Conservation (phyloP, 2,329 filamentous ascomycete species). For the Cladorrhinum sp. region DNA sequence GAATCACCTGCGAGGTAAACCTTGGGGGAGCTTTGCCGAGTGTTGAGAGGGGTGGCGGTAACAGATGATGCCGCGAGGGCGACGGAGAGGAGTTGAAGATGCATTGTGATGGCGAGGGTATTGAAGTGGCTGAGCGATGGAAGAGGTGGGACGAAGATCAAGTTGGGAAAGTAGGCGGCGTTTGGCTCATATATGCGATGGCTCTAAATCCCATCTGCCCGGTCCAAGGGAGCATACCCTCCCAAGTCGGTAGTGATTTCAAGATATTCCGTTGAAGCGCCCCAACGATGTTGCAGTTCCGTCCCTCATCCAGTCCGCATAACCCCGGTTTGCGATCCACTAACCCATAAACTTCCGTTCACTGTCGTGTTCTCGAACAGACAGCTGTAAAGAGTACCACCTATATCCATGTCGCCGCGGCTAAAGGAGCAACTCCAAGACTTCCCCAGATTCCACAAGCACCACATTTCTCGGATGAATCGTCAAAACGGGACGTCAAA, state of each 20-base stretch:
- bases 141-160: neutral
- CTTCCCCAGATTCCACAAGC: neutral
- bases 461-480: conserved; percentile 3
- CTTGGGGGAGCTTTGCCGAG: conserved; percentile 30
- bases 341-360: neutral
- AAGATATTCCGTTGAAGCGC: neutral
- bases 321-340: no score
- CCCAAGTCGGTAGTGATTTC: neutral
- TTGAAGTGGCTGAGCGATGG: neutral
- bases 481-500: neutral
- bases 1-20: conserved; percentile 55
- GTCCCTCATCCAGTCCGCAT: no score
- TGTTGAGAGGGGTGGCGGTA: conserved; percentile 15
- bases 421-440: conserved; percentile 1
- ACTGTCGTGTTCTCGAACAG: neutral
- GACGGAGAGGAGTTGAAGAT: conserved; percentile 5
- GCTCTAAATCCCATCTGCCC: neutral
- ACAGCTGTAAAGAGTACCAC: neutral
- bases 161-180: neutral
- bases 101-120: neutral
- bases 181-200: no score
- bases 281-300: neutral
- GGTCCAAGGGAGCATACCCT: neutral
- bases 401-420: neutral
- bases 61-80: conserved; percentile 16